Conservation (phyloP, 2,329 filamentous ascomycete species). For the Plectosphaerella cucumerina region DNA sequence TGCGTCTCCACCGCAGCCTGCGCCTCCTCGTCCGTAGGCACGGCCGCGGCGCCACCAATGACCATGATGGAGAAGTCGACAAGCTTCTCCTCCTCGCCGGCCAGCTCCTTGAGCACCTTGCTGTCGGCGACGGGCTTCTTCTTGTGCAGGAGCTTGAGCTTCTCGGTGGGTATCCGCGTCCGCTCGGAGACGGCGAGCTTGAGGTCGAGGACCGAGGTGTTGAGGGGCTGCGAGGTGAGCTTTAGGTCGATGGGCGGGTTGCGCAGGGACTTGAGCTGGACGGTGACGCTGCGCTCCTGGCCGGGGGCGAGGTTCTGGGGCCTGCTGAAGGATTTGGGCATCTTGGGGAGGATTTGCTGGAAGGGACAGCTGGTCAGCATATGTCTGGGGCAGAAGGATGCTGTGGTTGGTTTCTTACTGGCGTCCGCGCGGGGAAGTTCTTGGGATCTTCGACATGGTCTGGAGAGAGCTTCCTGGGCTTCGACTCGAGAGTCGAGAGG, state of each 20-base stretch:
- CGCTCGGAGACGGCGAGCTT: slow-evolving; percentile 65
- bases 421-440: slow-evolving; percentile 68
- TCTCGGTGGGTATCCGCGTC: slow-evolving; percentile 62
- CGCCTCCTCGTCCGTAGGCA: slow-evolving; percentile 22
- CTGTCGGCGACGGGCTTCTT: slow-evolving; percentile 81
- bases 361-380: background rate
- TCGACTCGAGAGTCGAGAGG: slow-evolving; percentile 72
- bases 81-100: slow-evolving; percentile 49
- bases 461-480: slow-evolving; percentile 74
- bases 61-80: slow-evolving; percentile 88
- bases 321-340: slow-evolving; percentile 53
- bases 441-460: slow-evolving; percentile 88
- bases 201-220: slow-evolving; percentile 74
- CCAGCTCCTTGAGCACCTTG: slow-evolving; percentile 71
- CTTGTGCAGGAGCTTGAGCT: slow-evolving; percentile 80
- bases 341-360: slow-evolving; percentile 70
- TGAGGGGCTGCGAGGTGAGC: slow-evolving; percentile 57
- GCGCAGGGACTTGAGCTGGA: slow-evolving; percentile 72
- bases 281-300: slow-evolving; percentile 47
- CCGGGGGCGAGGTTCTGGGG: slow-evolving; percentile 44
- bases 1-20: slow-evolving; percentile 12
- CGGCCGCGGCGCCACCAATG: slow-evolving; percentile 60
- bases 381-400: slow-evolving; percentile 2
- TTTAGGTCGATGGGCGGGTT: slow-evolving; percentile 67
- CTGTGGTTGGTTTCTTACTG: slow-evolving; percentile 50